These are phyloP conservation scores for Penicillium fuscoglaucum DNA, from an alignment of 2,329 filamentous ascomycete genomes.

Conservation along the genomic window DNA sequence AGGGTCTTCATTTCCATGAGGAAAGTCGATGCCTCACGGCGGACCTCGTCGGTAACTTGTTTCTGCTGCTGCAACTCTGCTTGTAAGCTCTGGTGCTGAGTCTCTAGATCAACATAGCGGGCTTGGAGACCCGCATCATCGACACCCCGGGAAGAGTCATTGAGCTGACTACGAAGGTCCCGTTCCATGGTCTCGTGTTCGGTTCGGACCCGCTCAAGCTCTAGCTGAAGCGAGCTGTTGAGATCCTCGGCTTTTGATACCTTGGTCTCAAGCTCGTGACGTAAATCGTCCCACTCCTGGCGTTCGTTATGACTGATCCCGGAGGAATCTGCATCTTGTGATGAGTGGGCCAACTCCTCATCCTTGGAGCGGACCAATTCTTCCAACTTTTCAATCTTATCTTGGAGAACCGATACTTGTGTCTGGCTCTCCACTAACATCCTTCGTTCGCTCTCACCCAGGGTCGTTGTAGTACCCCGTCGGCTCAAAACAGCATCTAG, in stretches of 20 bases:
- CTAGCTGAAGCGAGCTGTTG: slow-evolving; percentile 76
- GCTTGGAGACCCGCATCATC: slow-evolving; percentile 59
- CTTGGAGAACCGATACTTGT: slow-evolving; percentile 72
- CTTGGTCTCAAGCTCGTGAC: slow-evolving; percentile 68
- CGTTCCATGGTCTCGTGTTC: slow-evolving; percentile 66
- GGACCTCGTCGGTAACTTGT: slow-evolving; percentile 81
- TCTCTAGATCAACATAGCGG: slow-evolving; percentile 59
- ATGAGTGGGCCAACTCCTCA: slow-evolving; percentile 63
- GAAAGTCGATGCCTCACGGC: slow-evolving; percentile 77
- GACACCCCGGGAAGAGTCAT: slow-evolving; percentile 35
- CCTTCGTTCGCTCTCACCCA: slow-evolving; percentile 64
- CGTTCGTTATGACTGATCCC: slow-evolving; percentile 61
- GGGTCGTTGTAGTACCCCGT: slow-evolving; percentile 51
- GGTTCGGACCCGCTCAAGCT: slow-evolving; percentile 71
- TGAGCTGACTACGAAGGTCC: slow-evolving; percentile 64
- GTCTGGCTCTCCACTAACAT: slow-evolving; percentile 75
- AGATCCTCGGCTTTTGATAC: slow-evolving; percentile 71
- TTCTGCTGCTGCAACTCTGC: slow-evolving; percentile 70
- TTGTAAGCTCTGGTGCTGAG: slow-evolving; percentile 67
- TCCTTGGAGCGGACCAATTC: slow-evolving; percentile 68
- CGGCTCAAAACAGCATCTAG: slow-evolving; percentile 54
- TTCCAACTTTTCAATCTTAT: slow-evolving; percentile 72
- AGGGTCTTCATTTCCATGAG: slow-evolving; percentile 85
- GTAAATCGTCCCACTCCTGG: slow-evolving; percentile 67
- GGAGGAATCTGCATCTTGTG: slow-evolving; percentile 54